Evolutionary conservation across 208 protist species (phyloP).

Genomic region (Leishmania turanica): DNA sequence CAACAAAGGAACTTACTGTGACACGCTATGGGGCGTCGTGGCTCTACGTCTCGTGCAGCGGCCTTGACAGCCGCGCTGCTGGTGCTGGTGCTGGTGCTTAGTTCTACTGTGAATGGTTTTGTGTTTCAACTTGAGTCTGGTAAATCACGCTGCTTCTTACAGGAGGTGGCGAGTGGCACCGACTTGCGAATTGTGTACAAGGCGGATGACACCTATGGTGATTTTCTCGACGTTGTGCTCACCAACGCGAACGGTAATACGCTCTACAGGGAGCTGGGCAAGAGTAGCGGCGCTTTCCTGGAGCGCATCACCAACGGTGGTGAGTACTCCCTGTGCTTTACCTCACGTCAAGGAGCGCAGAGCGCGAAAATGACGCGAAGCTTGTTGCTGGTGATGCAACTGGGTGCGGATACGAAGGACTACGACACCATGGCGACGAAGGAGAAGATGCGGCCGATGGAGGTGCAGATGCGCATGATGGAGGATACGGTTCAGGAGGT

Average conservation of each 20-base stretch:
- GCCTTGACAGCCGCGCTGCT: constrained; percentile 1
- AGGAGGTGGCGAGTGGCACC: constrained; percentile 74
- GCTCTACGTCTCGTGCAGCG: neutral
- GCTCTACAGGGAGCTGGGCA: constrained; percentile 24
- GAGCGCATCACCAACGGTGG: constrained; percentile 53
- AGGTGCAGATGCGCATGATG: constrained; percentile 86
- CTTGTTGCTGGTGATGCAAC: constrained; percentile 18
- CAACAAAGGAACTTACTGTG: neutral
- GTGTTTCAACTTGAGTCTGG: constrained; percentile 66
- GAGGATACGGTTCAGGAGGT: constrained; percentile 85
- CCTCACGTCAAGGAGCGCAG: constrained; percentile 27
- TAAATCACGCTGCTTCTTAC: constrained; percentile 73
- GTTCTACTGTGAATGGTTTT: constrained; percentile 21
- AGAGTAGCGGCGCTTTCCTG: constrained; percentile 41
- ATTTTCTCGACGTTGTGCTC: constrained; percentile 60
- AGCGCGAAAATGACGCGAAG: constrained; percentile 1
- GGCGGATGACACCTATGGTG: constrained; percentile 50
- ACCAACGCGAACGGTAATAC: constrained; percentile 27
- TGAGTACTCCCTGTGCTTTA: constrained; percentile 77
- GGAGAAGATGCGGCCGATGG: constrained; percentile 91
- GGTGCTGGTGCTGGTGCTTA: constrained; percentile 11
- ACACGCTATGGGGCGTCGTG: neutral
- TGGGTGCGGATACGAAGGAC: constrained; percentile 70
- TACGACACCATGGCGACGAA: constrained; percentile 71
- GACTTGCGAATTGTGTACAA: constrained; percentile 63